Evolutionary conservation across 192 early-diverging fungal genomes (phyloP).

Genomic region (Fimicolochytrium jonesii): DNA sequence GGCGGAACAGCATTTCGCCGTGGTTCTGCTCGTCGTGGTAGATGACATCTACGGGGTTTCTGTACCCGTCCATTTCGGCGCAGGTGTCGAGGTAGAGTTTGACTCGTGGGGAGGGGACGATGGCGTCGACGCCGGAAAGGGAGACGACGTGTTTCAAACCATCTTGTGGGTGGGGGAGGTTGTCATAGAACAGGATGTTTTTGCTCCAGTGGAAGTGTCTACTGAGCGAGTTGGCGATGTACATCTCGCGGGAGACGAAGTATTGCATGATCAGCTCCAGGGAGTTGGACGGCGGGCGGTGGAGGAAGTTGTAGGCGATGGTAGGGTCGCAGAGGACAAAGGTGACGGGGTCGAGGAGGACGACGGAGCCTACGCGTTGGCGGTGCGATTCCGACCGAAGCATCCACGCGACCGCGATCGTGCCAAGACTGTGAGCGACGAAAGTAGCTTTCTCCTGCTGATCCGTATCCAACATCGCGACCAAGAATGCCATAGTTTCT

Average conservation of each 20-base stretch:
- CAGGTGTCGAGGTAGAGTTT: conserved; percentile 3
- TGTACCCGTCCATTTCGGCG: conserved; percentile 5
- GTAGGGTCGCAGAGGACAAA: conserved; percentile 62
- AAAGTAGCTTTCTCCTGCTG: conserved; percentile 50
- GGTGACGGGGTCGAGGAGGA: conserved; percentile 66
- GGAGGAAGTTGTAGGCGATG: conserved; percentile 57
- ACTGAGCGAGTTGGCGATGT: conserved; percentile 55
- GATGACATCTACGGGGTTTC: background rate
- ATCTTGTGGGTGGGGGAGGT: conserved; percentile 26
- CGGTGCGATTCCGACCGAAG: conserved; percentile 8
- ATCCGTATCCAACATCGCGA: conserved; percentile 41
- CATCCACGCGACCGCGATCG: conserved; percentile 54
- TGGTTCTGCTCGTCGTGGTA: conserved; percentile 11
- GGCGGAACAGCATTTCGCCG: conserved; percentile 11
- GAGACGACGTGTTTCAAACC: background rate
- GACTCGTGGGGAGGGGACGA: conserved; percentile 12
- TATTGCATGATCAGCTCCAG: conserved; percentile 48
- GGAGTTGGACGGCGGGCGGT: conserved; percentile 21
- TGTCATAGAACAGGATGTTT: conserved; percentile 29
- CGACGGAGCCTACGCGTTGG: background rate
- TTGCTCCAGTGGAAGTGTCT: conserved; percentile 36
- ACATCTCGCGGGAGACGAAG: conserved; percentile 56
- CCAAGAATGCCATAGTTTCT: conserved; percentile 48
- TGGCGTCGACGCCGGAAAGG: conserved; percentile 2
- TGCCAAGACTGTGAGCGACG: conserved; percentile 61